Conservation (phyloP, 805 yeast genomes). For the Nematodospora valgi region DNA sequence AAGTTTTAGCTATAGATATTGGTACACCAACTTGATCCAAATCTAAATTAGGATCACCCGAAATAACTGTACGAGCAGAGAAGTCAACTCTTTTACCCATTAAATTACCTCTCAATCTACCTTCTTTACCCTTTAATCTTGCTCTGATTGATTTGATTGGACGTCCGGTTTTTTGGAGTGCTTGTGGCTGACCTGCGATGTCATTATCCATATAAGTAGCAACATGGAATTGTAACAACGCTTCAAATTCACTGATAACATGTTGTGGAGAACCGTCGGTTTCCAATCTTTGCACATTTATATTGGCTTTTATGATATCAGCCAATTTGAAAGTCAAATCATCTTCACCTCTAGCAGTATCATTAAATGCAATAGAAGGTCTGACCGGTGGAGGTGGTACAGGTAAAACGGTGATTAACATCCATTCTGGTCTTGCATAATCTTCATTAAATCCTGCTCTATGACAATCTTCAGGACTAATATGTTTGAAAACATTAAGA, state of each 20-base stretch:
- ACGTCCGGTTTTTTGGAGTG: conserved; percentile 96
- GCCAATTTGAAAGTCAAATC: conserved; percentile 97
- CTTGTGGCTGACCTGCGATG: conserved; percentile 99
- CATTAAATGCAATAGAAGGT: conserved; percentile 97
- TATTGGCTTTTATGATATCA: conserved; percentile 93
- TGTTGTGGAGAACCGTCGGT: conserved; percentile 99
- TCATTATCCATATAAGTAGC: conserved; percentile 99
- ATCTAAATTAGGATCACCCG: conserved; percentile 98
- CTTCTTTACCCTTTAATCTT: conserved; percentile 99
- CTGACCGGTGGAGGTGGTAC: conserved; percentile 99
- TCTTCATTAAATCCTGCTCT: conserved; percentile 90
- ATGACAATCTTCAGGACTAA: conserved; percentile 75
- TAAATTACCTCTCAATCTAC: conserved; percentile 95
- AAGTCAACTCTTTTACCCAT: conserved; percentile 99
- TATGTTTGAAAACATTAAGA: conserved; percentile 86
- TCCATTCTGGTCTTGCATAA: conserved; percentile 98
- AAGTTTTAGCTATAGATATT: conserved; percentile 89
- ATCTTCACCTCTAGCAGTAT: conserved; percentile 98
- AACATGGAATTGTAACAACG: conserved; percentile 92
- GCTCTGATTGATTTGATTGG: conserved; percentile 98
- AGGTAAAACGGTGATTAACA: conserved; percentile 93
- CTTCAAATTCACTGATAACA: conserved; percentile 94
- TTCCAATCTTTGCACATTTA: conserved; percentile 94
- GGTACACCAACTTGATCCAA: conserved; percentile 99
- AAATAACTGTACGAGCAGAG: conserved; percentile 98